Evolutionary conservation across 106 monocot species (phyloP).

Genomic region (Dioscorea zingiberensis): DNA sequence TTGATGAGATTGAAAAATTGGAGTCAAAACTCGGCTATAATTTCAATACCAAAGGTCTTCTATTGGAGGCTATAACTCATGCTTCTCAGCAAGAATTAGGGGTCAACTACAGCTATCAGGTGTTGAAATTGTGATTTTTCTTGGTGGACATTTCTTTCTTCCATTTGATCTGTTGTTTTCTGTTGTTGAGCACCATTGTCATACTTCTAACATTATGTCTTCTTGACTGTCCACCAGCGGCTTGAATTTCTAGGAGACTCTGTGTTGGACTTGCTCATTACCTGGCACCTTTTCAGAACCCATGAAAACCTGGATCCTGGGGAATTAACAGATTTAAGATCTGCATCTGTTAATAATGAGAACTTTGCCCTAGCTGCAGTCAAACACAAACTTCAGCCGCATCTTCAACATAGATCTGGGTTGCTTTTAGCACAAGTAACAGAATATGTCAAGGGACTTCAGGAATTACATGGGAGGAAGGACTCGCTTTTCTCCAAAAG

Average conservation of each 20-base stretch:
- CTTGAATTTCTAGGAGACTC: constrained; percentile 93
- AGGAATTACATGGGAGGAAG: constrained; percentile 19
- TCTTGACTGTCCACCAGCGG: constrained; percentile 30
- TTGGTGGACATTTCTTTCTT: no score
- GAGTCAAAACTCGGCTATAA: constrained; percentile 66
- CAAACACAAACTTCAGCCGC: constrained; percentile 61
- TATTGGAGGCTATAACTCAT: constrained; percentile 88
- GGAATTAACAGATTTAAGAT: constrained; percentile 75
- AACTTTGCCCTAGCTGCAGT: constrained; percentile 78
- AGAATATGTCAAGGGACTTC: constrained; percentile 38
- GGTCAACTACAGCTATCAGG: constrained; percentile 70
- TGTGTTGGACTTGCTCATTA: constrained; percentile 73
- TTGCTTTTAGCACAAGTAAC: constrained; percentile 64
- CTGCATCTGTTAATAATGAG: constrained; percentile 86
- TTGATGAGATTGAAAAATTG: constrained; percentile 44
- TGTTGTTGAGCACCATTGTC: no score
- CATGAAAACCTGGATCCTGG: constrained; percentile 74
- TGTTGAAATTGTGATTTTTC: constrained; percentile 6
- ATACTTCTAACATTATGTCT: neutral
- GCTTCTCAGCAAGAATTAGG: constrained; percentile 51
- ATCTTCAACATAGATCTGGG: constrained; percentile 76
- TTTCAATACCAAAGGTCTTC: constrained; percentile 59
- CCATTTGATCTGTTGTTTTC: no score
- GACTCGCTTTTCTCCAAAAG: constrained; percentile 6
- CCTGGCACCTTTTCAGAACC: constrained; percentile 57